These are phyloP conservation scores for Aspergillus panamensis DNA, from an alignment of 495 filamentous ascomycete species.

Conservation along the genomic window DNA sequence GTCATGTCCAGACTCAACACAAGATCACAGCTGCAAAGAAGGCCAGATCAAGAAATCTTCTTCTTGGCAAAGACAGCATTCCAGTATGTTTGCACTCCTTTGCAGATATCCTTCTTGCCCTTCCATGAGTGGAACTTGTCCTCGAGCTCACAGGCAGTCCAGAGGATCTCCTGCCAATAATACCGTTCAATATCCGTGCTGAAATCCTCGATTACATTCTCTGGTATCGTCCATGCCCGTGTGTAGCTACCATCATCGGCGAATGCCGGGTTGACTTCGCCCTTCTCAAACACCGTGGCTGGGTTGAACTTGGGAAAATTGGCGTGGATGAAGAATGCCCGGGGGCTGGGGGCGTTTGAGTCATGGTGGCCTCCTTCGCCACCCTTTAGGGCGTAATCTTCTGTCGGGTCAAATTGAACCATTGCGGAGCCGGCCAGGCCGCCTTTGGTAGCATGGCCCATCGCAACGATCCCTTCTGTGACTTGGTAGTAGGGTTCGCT, in stretches of 20 bases:
- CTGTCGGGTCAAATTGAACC: constrained; percentile 42
- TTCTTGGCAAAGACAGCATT: constrained; percentile 23
- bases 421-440: constrained; percentile 38
- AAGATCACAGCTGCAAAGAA: too few species aligned
- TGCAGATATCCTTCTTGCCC: constrained; percentile 30
- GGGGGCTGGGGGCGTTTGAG: constrained; percentile 20
- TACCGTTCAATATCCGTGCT: constrained; percentile 47
- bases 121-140: constrained; percentile 37
- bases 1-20: too few species aligned
- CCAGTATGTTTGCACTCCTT: constrained; percentile 28
- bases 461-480: constrained; percentile 75
- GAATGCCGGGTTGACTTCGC: constrained; percentile 34
- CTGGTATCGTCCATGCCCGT: constrained; percentile 42
- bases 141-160: constrained; percentile 47
- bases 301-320: constrained; percentile 52
- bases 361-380: constrained; percentile 22
- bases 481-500: constrained; percentile 47
- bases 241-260: constrained; percentile 36
- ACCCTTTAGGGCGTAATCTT: constrained; percentile 32
- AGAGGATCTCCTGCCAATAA: constrained; percentile 49
- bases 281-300: constrained; percentile 36
- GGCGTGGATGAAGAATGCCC: constrained; percentile 48
- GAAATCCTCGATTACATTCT: constrained; percentile 34
- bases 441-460: constrained; percentile 65
- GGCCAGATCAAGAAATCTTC: not conserved